Percentiles rank a stretch among this genome's conserved stretches.
Evolutionary conservation across 2,329 filamentous ascomycete genomes (phyloP).

Genomic region (Fusarium devonianum): DNA sequence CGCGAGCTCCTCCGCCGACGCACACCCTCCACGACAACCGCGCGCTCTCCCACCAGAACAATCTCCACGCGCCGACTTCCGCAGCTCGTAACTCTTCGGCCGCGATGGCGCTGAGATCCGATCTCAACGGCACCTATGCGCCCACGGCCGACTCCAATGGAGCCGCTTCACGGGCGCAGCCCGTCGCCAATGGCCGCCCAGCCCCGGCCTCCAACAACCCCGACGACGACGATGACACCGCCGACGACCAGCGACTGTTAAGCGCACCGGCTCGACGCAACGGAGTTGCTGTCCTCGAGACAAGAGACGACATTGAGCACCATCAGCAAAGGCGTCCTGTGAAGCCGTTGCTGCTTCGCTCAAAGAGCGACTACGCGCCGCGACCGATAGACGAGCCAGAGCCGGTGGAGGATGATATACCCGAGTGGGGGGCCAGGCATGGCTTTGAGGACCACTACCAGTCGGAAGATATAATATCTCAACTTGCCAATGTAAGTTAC

Average conservation of each 20-base stretch:
- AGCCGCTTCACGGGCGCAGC: conserved; percentile 39
- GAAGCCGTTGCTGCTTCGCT: conserved; percentile 62
- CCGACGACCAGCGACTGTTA: conserved; percentile 52
- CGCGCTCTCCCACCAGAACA: conserved; percentile 32
- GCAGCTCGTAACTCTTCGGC: conserved; percentile 34
- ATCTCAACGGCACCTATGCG: conserved; percentile 44
- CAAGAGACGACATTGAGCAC: conserved; percentile 45
- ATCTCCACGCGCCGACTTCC: conserved; percentile 25
- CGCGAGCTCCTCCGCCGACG: conserved; percentile 38
- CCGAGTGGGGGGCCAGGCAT: conserved; percentile 72
- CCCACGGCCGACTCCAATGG: conserved; percentile 35
- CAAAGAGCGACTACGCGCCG: conserved; percentile 63
- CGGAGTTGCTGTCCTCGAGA: conserved; percentile 37
- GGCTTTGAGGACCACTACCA: conserved; percentile 94
- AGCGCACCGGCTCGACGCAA: conserved; percentile 56
- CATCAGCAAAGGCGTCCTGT: conserved; percentile 49
- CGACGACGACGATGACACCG: conserved; percentile 40
- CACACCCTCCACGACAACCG: conserved; percentile 32
- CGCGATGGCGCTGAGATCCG: conserved; percentile 46
- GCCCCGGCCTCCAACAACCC: conserved; percentile 37
- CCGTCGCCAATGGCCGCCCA: conserved; percentile 41
- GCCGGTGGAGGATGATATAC: conserved; percentile 54
- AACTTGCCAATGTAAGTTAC: conserved; percentile 76
- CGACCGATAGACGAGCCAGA: conserved; percentile 53
- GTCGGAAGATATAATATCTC: conserved; percentile 85